Evolutionary conservation across 495 filamentous ascomycete species (phyloP).

Genomic region (Neurospora sp.): DNA sequence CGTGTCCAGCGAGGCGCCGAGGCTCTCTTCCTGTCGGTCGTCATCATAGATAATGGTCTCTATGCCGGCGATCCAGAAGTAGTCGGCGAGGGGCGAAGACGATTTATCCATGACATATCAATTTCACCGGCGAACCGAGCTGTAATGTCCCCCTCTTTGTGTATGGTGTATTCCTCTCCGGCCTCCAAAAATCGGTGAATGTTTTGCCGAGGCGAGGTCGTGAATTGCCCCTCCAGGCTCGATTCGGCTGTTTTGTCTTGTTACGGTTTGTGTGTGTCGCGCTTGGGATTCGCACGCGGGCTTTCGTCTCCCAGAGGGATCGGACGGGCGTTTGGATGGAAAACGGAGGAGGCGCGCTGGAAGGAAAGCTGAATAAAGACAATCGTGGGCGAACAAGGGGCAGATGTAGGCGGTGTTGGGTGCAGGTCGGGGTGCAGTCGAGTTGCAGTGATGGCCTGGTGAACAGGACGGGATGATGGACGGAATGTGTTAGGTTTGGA

Average conservation of each 20-base stretch:
- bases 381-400: neutral
- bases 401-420: neutral
- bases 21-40: conserved; percentile 3
- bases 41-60: conserved; percentile 59
- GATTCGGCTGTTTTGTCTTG: neutral
- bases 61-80: conserved; percentile 97
- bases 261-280: neutral
- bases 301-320: neutral
- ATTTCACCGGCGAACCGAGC: conserved; percentile 3
- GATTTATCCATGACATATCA: conserved; percentile 48
- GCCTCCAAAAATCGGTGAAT: neutral
- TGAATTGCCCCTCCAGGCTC: neutral
- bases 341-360: neutral
- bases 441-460: neutral
- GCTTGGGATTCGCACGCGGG: neutral
- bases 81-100: conserved; percentile 83
- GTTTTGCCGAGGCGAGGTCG: neutral
- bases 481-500: neutral
- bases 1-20: conserved; percentile 12
- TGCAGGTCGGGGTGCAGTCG: neutral
- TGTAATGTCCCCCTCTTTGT: conserved; percentile 4
- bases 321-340: neutral
- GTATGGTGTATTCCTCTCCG: conserved; percentile 4
- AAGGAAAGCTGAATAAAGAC: neutral
- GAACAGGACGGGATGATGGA: neutral